Evolutionary conservation across 2,329 filamentous ascomycete species (phyloP), one percentile per base, ranked within the genome.

Genomic region (Neurospora crassa): DNA sequence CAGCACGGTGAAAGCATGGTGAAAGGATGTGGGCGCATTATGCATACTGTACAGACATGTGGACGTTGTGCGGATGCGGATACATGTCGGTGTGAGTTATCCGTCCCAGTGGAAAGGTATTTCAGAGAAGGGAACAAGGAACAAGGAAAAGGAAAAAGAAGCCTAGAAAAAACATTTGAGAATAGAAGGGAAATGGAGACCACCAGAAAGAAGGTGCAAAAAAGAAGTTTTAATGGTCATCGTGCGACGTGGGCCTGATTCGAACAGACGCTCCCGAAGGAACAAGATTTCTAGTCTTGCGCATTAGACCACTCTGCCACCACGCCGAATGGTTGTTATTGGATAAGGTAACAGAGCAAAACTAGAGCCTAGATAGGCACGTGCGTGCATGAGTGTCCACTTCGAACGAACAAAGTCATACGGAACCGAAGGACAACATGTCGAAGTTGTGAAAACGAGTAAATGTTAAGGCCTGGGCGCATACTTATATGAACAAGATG

Each of bases 311-410:
- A 63, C 53, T 63, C 53, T 37, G 53, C 53, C 53, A 63, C 53
- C 53, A 63, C 53, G 53, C 53, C 53, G 29, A 63, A 63, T 63
- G 53, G 53, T 34, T 63, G 8, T n/a, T 53, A 16, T 37, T 63
- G 11, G 29, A 63, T 63, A 0, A 2, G 18, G 0, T 4, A 2
- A 5, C 0, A 1, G 0, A 0, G 2, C 3, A 5, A 1, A 16
- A 8, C 53, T 18, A 5, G 2, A 4, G 3, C 29, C 11, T 63
- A 63, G 3, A 3, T 29, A 18, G 14, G 29, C 29, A 37, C 14
- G 16, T 18, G 6, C 12, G 4, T 37, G 7, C 34, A 37, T 37
- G 4, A 37, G 24, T 63, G 8, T 18, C 53, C 53, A 63, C 53
- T 63, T 29, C 29, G 29, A 29, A 29, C 29, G 29, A 29, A 29